A percentile compares a stretch with the other conserved stretches of the same genome.
Evolutionary conservation across 306 rosid species (phyloP).

Genomic region (Citrullus amarus): DNA sequence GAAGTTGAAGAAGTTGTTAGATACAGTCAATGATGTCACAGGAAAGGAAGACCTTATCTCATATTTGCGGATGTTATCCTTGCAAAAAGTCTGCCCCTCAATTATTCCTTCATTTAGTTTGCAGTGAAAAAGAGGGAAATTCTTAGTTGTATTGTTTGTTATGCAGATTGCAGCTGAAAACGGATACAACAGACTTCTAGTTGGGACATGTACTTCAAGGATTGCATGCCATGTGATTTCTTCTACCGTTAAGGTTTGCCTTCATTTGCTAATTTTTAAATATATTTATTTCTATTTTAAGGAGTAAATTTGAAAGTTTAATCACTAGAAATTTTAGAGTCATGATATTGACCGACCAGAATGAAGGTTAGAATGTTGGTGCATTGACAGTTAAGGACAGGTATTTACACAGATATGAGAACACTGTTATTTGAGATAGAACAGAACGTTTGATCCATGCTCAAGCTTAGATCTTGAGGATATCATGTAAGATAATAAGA

Average conservation of each 20-base stretch:
- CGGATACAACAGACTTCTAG: slow-evolving; percentile 68
- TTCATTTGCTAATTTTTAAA: not conserved
- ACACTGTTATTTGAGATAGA: no score
- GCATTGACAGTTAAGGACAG: not conserved
- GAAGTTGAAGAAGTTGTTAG: slow-evolving; percentile 29
- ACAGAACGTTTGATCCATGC: no score
- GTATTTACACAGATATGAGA: no score
- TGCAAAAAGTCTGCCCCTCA: slow-evolving; percentile 60
- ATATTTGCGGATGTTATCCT: slow-evolving; percentile 54
- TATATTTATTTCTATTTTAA: not conserved
- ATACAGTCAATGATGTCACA: slow-evolving; percentile 48
- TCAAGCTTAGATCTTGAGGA: no score
- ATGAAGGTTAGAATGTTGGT: not conserved
- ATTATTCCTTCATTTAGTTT: slow-evolving; percentile 8
- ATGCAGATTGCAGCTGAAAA: slow-evolving; percentile 49
- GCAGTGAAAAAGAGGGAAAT: not conserved
- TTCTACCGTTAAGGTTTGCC: slow-evolving; percentile 71
- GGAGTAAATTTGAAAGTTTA: not conserved
- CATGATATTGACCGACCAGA: not conserved
- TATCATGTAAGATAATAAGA: no score
- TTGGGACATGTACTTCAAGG: slow-evolving; percentile 77
- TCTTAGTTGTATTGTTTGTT: slow-evolving; percentile 3
- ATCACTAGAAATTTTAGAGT: not conserved
- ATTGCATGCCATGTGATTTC: slow-evolving; percentile 78
- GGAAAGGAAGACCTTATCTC: slow-evolving; percentile 77